Evolutionary conservation across 2,329 filamentous ascomycete species (phyloP).

Genomic region (Pseudocercospora crystallina): DNA sequence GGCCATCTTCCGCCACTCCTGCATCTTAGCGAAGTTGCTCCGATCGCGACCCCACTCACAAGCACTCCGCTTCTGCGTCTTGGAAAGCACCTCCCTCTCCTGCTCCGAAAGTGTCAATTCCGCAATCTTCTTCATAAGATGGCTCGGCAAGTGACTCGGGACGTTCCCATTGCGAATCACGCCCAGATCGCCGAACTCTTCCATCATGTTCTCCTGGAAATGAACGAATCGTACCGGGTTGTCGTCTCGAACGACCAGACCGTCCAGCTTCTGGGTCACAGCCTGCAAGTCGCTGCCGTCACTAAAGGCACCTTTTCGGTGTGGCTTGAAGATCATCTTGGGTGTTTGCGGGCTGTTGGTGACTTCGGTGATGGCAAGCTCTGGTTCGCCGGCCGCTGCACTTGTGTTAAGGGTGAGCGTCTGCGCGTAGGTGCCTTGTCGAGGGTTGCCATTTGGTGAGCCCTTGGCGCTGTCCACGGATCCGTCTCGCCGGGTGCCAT

Average conservation of each 20-base stretch:
- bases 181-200: conserved; percentile 8
- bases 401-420: conserved; percentile 24
- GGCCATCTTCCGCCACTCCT: conserved; percentile 37
- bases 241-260: conserved; percentile 20
- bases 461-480: background rate
- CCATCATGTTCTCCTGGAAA: conserved; percentile 28
- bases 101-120: conserved; percentile 24
- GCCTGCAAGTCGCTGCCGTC: conserved; percentile 30
- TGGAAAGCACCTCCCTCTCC: conserved; percentile 31
- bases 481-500: background rate
- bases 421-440: conserved; percentile 29
- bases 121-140: conserved; percentile 36
- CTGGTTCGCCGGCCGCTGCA: conserved; percentile 20
- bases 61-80: conserved; percentile 33
- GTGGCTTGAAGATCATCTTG: conserved; percentile 32
- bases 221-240: conserved; percentile 25
- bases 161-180: conserved; percentile 28
- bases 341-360: conserved; percentile 31
- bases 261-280: conserved; percentile 27
- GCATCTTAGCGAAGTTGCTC: conserved; percentile 27
- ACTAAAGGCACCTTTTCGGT: conserved; percentile 34
- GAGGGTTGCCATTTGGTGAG: background rate
- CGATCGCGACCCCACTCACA: conserved; percentile 37
- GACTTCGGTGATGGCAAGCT: conserved; percentile 29
- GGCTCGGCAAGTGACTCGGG: conserved; percentile 32